phyloP scores from a whole-genome alignment of 805 yeast species.

The Candida maesae region DNA sequence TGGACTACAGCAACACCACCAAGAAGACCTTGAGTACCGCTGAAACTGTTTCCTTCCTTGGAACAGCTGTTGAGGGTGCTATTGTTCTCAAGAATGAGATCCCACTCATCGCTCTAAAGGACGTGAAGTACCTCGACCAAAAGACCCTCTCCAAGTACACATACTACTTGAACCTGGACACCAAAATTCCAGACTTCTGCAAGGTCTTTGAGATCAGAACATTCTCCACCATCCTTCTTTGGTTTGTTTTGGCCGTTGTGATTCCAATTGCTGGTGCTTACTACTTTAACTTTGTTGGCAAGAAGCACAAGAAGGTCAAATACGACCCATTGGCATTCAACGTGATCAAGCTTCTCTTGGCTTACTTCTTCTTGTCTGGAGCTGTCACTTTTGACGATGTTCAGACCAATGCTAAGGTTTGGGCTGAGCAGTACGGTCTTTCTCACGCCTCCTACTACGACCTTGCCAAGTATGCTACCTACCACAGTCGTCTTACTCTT shows the following conservation, averaged over 20 bases:
- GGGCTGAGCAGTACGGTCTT: conserved; percentile 28
- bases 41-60: conserved; percentile 23
- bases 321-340: conserved; percentile 55
- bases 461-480: conserved; percentile 19
- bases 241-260: conserved; percentile 22
- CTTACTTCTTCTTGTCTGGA: conserved; percentile 33
- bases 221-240: conserved; percentile 17
- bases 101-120: conserved; percentile 17
- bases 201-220: conserved; percentile 1
- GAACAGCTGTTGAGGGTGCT: conserved; percentile 19
- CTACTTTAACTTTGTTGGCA: conserved; percentile 29
- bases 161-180: conserved; percentile 10
- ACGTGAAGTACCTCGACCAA: conserved; percentile 22
- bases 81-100: conserved; percentile 17
- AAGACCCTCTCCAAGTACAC: conserved; percentile 19
- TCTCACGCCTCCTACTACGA: conserved; percentile 15
- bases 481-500: conserved; percentile 26
- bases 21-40: conserved; percentile 27
- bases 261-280: conserved; percentile 27
- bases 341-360: conserved; percentile 41
- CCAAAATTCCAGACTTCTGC: conserved; percentile 22
- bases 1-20: conserved; percentile 13
- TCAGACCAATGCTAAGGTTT: conserved; percentile 26
- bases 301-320: conserved; percentile 32
- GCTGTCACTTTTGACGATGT: conserved; percentile 27